A percentile compares a stretch with the other conserved stretches of the same genome.
Conservation (phyloP, 2,329 filamentous ascomycete species). For the Ophiostoma ips region DNA sequence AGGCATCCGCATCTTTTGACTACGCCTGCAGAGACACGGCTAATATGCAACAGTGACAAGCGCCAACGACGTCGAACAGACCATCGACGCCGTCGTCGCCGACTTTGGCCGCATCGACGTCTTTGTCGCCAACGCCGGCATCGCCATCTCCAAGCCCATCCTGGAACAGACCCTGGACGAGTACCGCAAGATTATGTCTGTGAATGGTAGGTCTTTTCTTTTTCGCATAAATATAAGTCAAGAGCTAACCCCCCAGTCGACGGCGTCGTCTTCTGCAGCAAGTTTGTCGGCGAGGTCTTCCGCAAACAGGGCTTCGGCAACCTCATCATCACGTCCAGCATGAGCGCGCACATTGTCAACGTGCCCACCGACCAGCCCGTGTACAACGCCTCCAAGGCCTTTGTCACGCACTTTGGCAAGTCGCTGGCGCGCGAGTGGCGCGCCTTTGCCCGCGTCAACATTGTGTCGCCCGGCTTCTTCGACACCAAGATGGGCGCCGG, state of each 20-base stretch:
- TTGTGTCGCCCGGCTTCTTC: background rate
- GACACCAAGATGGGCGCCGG: background rate
- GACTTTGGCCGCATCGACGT: slow-evolving; percentile 65
- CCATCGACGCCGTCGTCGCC: slow-evolving; percentile 36
- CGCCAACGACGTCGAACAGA: slow-evolving; percentile 33
- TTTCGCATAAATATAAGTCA: background rate
- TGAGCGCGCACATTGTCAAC: slow-evolving; percentile 66
- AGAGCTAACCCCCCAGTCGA: background rate
- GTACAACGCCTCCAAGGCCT: slow-evolving; percentile 58
- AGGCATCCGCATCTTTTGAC: background rate
- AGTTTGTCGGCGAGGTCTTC: background rate
- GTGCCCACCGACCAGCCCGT: slow-evolving; percentile 59
- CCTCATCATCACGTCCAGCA: slow-evolving; percentile 65
- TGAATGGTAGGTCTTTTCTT: background rate
- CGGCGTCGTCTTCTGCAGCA: background rate
- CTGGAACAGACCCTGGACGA: background rate
- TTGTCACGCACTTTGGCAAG: background rate
- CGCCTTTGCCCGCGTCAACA: background rate
- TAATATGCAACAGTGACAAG: slow-evolving; percentile 14
- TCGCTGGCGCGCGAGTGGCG: background rate
- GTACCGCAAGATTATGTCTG: background rate
- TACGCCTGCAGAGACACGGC: background rate
- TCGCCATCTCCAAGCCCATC: background rate
- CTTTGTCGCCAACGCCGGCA: slow-evolving; percentile 60
- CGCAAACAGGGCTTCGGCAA: slow-evolving; percentile 43